Percentiles rank a stretch among this genome's conserved stretches.
These are phyloP conservation scores for Cornus kousa DNA, from an alignment of 148 eudicot species.

Conservation along the genomic window DNA sequence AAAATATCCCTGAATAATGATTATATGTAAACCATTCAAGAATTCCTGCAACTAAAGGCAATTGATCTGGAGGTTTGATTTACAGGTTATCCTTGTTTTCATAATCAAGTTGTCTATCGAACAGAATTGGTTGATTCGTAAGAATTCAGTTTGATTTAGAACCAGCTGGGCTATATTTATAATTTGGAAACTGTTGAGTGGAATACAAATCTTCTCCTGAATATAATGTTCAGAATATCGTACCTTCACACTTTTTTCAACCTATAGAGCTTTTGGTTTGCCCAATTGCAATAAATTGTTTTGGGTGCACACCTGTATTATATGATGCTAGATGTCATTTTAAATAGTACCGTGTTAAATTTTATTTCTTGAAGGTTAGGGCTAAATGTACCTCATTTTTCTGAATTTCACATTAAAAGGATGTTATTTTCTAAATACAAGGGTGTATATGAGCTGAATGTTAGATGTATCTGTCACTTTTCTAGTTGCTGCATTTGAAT, in stretches of 20 bases:
- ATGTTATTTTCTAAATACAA: background rate
- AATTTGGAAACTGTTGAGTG: background rate
- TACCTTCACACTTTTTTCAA: too few relatives aligned
- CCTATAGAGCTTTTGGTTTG: too few relatives aligned
- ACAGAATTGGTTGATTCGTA: background rate
- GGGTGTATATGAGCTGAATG: background rate
- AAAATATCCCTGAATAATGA: background rate
- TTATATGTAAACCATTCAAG: background rate
- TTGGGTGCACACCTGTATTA: too few relatives aligned
- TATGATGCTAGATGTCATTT: too few relatives aligned
- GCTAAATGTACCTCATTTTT: background rate
- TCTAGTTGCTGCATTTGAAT: too few relatives aligned
- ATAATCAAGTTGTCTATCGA: background rate
- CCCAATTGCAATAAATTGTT: too few relatives aligned
- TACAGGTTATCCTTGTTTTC: background rate
- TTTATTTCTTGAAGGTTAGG: background rate
- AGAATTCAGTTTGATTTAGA: background rate
- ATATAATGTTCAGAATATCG: background rate
- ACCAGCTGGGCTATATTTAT: background rate
- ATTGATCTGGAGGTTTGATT: background rate
- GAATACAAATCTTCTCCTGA: background rate
- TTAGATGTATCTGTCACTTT: too few relatives aligned
- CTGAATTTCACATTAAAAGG: background rate
- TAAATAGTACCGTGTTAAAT: too few relatives aligned
- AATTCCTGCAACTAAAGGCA: background rate